Conservation (phyloP, 2,329 filamentous ascomycete genomes). For the Didymosphaeria variabile region DNA sequence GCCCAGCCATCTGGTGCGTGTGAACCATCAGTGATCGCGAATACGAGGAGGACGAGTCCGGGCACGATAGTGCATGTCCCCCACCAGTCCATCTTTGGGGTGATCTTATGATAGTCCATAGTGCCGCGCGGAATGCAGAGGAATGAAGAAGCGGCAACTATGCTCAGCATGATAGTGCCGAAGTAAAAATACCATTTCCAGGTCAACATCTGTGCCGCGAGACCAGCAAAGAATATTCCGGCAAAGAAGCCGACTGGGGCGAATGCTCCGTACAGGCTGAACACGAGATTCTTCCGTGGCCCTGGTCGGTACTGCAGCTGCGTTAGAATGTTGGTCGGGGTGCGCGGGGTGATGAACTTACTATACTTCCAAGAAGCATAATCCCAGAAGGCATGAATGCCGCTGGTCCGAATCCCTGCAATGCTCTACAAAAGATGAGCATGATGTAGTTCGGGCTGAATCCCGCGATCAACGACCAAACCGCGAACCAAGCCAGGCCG, state of each 20-base stretch:
- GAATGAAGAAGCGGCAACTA: conserved; percentile 39
- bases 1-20: conserved; percentile 74
- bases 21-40: conserved; percentile 76
- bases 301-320: conserved; percentile 67
- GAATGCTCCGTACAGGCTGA: conserved; percentile 65
- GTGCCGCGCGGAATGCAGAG: conserved; percentile 40
- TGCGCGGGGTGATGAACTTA: conserved; percentile 20
- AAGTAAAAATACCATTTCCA: conserved; percentile 50
- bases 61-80: conserved; percentile 47
- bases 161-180: conserved; percentile 43
- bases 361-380: conserved; percentile 68
- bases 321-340: conserved; percentile 6
- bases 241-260: conserved; percentile 58
- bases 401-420: conserved; percentile 77
- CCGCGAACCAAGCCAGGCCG: conserved; percentile 69
- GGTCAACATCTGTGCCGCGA: conserved; percentile 39
- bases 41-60: conserved; percentile 75
- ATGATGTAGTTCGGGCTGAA: conserved; percentile 74
- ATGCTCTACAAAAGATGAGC: conserved; percentile 76
- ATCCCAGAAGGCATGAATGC: conserved; percentile 76
- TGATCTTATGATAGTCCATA: conserved; percentile 20
- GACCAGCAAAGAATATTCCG: conserved; percentile 48
- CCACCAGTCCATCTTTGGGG: conserved; percentile 50
- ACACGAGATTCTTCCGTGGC: conserved; percentile 73
- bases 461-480: conserved; percentile 75